Evolutionary conservation across 768 basidiomycete species (phyloP), one percentile per base, ranked within the genome.

Genomic region (Russula vinacea): DNA sequence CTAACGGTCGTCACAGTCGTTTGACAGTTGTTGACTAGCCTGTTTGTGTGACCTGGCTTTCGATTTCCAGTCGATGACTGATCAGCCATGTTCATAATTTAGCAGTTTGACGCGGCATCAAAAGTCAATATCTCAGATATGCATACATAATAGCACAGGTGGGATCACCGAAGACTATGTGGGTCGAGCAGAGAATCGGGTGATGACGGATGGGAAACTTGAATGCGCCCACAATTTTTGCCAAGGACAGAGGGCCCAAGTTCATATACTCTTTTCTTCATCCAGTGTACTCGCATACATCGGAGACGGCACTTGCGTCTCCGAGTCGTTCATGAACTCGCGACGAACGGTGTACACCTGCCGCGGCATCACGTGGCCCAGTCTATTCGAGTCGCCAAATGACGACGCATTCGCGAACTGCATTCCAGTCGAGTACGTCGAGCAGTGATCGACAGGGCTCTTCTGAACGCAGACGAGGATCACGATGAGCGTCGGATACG

Each of bases 401-500:
- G 52, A 33, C 37, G 58, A 26, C 6, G 13, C 14, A 1, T 32
- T 59, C 26, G 57, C 53, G 14, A 60, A 64, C 29, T 47, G 63
- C 44, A 60, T 60, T n/a, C 63, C 45, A 8, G 40, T 55, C 29
- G 63, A 54, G 52, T 55, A 59, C 16, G 51, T 60, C 53, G 58
- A 64, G 45, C 44, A 49, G 22, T 50, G 39, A 33, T 64, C 58
- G 22, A 64, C 53, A 2, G 63, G 63, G 47, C 63, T 64, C 54
- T 64, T 64, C 53, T 64, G 63, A 29, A 40, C 29, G 40, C 63
- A 60, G 53, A 64, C 63, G 9, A 64, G 63, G 17, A 64, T 47
- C 29, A 64, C 47, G n/a, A 64, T 64, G 47, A 60, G 53, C 45
- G 53, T 64, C 26, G 63, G 63, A 44, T 64, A 60, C 32, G 51